phyloP scores from a whole-genome alignment of 352 stramenopile species.

The Albugo candida region DNA sequence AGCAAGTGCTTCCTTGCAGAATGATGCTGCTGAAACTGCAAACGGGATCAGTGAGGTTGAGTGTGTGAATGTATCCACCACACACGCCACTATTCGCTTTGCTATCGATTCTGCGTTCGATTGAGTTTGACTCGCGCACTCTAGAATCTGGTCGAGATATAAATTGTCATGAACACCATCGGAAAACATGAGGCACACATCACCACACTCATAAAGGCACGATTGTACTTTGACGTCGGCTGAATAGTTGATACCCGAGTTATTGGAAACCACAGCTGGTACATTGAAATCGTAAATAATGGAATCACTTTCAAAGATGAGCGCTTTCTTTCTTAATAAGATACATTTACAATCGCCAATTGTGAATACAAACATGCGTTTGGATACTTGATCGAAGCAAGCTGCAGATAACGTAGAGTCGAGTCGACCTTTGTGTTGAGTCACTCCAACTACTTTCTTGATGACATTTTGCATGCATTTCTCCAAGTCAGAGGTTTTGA shows the following conservation, averaged over 20 bases:
- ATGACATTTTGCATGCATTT: constrained; percentile 46
- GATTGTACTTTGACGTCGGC: constrained; percentile 52
- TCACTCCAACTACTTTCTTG: constrained; percentile 49
- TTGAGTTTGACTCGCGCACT: constrained; percentile 8
- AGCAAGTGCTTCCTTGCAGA: constrained; percentile 52
- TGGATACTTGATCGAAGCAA: constrained; percentile 49
- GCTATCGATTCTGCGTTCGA: constrained; percentile 56
- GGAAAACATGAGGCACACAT: constrained; percentile 71
- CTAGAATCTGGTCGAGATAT: constrained; percentile 64
- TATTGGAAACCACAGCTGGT: constrained; percentile 67
- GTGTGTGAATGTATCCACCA: constrained; percentile 41
- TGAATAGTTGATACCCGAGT: constrained; percentile 67
- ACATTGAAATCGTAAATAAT: constrained; percentile 85
- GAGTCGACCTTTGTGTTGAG: constrained; percentile 55
- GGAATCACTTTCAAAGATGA: constrained; percentile 77
- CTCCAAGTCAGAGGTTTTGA: constrained; percentile 39
- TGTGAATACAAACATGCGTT: constrained; percentile 67
- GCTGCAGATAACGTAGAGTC: constrained; percentile 71
- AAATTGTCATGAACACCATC: constrained; percentile 79
- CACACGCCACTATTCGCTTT: constrained; percentile 40
- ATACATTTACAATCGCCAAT: constrained; percentile 80
- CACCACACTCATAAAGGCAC: constrained; percentile 43
- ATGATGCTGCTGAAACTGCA: constrained; percentile 58
- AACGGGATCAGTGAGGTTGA: constrained; percentile 68
- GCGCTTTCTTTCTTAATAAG: constrained; percentile 29